Percentiles rank a stretch among this genome's conserved stretches.
Conservation (phyloP, 345 rosid genomes). For the Rhodomyrtus tomentosa region DNA sequence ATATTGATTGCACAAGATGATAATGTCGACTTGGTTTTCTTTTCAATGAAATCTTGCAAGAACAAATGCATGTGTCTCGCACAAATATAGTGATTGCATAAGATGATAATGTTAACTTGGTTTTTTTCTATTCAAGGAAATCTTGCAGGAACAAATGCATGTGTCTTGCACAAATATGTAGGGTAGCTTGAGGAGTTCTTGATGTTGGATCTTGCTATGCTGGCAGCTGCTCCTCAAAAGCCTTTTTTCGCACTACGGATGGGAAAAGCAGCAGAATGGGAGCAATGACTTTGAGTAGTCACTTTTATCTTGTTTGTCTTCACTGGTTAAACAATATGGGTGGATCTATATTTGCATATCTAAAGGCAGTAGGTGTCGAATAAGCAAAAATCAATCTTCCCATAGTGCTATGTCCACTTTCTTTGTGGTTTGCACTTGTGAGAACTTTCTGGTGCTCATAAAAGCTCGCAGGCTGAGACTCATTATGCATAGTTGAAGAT, state of each 20-base stretch:
- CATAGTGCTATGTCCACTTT: conserved; percentile 53
- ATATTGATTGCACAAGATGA: not conserved
- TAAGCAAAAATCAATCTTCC: not conserved
- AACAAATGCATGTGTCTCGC: not conserved
- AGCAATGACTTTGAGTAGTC: conserved; percentile 6
- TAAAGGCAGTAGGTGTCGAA: not conserved
- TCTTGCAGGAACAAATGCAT: not conserved
- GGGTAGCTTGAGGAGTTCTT: not conserved
- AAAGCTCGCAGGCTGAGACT: not conserved
- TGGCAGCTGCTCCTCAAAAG: conserved; percentile 10
- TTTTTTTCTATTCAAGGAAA: not conserved
- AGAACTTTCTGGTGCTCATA: not conserved
- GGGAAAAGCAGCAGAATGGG: conserved; percentile 11
- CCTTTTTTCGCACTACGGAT: not conserved
- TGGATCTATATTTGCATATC: not conserved
- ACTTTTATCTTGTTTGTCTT: conserved; percentile 4
- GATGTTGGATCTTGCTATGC: not conserved
- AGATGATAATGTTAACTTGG: not conserved
- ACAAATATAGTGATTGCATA: not conserved
- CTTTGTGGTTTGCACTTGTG: not conserved
- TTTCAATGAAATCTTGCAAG: not conserved
- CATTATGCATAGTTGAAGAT: not conserved
- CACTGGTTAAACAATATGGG: conserved; percentile 6
- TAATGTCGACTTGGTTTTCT: not conserved
- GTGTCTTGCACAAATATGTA: not conserved